Evolutionary conservation across 352 stramenopile genomes (phyloP), one percentile per base, ranked within the genome.

Genomic region (Phytophthora quininea): DNA sequence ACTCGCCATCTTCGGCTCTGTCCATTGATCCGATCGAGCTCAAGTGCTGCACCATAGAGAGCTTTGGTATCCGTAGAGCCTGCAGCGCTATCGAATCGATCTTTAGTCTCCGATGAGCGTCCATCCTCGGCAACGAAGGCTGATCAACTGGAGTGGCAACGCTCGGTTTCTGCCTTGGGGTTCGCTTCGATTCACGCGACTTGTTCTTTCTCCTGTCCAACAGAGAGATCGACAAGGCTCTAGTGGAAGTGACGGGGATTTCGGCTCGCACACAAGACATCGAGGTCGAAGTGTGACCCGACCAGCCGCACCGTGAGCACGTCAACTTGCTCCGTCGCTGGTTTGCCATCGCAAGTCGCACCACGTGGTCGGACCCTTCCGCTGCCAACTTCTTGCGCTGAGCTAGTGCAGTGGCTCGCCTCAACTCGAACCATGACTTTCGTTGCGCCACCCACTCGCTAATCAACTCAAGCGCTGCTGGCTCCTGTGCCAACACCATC

Each of bases 231-330:
- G 19, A 24, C 29, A 42, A 53, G 45, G 15, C 27, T 50, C 33
- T 42, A 19, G 27, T 35, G 7, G 58, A 37, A 27, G 45, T 50
- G 14, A 54, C 24, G 3, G 31, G 42, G 9, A 66, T 75, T 37
- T 70, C 60, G 0, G 61, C 64, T 0, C 67, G 67, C 7, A 81
- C 66, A 53, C 82, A 88, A 7, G 79, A 62, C 3, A 71, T 64
- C 8, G 82, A 86, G 9, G 79, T 84, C 6, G 78, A 87, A 8
- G 73, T 65, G 32, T 91, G 82, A 0, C 82, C 80, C 7, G 75
- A 67, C 71, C 77, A 82, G 15, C 82, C 82, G 35, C 82, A 91
- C 2, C 82, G 76, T 8, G 80, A 86, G 38, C 80, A 91, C 27
- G 68, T 67, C 15, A 91, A 61, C 51, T 78, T 72, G 14, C 79